These are phyloP conservation scores for Rhododendron mucronatum DNA, from an alignment of 148 eudicot species.

Conservation along the genomic window DNA sequence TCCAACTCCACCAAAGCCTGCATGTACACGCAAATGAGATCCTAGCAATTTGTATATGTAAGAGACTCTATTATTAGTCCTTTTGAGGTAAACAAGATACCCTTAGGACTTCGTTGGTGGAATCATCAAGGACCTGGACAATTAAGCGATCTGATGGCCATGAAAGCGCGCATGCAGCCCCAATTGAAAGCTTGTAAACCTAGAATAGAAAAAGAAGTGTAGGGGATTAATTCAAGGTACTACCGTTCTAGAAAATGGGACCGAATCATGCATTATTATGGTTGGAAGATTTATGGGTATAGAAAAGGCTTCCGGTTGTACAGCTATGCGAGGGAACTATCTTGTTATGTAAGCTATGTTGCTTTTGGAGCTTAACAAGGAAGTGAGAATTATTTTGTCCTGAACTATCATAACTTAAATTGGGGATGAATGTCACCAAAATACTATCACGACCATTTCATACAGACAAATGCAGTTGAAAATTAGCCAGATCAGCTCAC, in stretches of 20 bases:
- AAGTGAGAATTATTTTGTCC: not conserved
- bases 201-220: not conserved
- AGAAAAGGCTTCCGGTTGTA: not conserved
- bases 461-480: not conserved
- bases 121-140: slow-evolving; percentile 53
- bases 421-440: not conserved
- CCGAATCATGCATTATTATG: not conserved
- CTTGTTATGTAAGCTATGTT: not conserved
- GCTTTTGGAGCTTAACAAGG: not conserved
- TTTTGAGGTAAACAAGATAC: slow-evolving; percentile 15
- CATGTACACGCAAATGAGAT: not conserved
- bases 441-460: not conserved
- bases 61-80: not conserved
- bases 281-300: not conserved
- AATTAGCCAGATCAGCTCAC: not conserved
- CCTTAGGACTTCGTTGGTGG: slow-evolving; percentile 38
- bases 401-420: not conserved
- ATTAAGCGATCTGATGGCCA: slow-evolving; percentile 45
- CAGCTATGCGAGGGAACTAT: not conserved
- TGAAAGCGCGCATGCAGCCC: slow-evolving; percentile 37
- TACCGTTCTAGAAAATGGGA: not conserved
- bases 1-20: slow-evolving; percentile 40
- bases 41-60: not conserved
- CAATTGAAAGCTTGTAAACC: slow-evolving; percentile 52
- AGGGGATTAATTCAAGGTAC: not conserved